These are phyloP conservation scores for Apiospora sp. DNA, from an alignment of 2,329 filamentous ascomycete species.

Conservation along the genomic window DNA sequence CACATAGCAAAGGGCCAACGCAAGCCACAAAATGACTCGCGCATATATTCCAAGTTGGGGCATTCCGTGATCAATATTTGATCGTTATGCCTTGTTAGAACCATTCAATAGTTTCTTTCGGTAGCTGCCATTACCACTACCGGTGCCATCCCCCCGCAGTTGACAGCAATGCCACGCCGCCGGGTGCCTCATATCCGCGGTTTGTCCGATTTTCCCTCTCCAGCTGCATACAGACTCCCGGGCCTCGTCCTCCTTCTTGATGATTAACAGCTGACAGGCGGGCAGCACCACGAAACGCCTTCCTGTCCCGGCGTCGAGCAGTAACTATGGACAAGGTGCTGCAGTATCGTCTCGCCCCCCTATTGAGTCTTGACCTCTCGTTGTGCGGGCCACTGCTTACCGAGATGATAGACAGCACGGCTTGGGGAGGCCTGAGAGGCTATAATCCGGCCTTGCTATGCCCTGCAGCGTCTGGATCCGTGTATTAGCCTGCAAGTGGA, in stretches of 20 bases:
- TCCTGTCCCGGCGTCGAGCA: slow-evolving; percentile 14
- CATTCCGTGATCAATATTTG: slow-evolving; percentile 11
- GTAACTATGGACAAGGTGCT: background rate
- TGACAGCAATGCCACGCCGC: slow-evolving; percentile 7
- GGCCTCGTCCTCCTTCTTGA: background rate
- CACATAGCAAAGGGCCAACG: slow-evolving; percentile 17
- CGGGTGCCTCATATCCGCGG: slow-evolving; percentile 16
- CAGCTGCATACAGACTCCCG: slow-evolving; percentile 2
- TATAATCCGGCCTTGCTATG: slow-evolving; percentile 21
- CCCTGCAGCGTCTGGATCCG: background rate
- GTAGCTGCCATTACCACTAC: slow-evolving; percentile 9
- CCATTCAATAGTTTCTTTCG: slow-evolving; percentile 10
- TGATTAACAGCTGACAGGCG: slow-evolving; percentile 13
- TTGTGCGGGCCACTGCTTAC: slow-evolving; percentile 20
- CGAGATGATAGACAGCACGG: slow-evolving; percentile 7
- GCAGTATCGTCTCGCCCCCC: background rate
- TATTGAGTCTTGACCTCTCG: background rate
- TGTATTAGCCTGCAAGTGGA: slow-evolving; percentile 11
- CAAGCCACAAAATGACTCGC: slow-evolving; percentile 22
- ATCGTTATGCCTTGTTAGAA: slow-evolving; percentile 10
- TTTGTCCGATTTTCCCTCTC: background rate
- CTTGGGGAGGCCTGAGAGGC: slow-evolving; percentile 14
- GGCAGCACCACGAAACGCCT: background rate
- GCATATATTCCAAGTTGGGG: slow-evolving; percentile 8
- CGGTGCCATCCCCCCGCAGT: slow-evolving; percentile 16